Evolutionary conservation across 306 rosid species (phyloP).

Genomic region (Prunus kanzakura): DNA sequence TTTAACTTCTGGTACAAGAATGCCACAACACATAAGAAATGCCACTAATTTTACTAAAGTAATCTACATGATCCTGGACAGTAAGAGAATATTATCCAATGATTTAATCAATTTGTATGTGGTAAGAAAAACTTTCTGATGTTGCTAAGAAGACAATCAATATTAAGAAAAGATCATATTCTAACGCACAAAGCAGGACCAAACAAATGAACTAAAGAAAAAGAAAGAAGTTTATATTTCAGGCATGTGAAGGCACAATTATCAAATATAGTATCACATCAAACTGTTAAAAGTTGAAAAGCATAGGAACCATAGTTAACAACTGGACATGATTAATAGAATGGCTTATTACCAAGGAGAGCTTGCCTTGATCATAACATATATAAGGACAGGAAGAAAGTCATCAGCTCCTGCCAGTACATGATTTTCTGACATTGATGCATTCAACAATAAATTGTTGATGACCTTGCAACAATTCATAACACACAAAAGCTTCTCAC

Average conservation of each 20-base stretch:
- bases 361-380: conserved; percentile 84
- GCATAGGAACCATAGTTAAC: background rate
- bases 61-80: background rate
- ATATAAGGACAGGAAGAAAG: conserved; percentile 76
- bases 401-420: conserved; percentile 74
- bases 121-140: background rate
- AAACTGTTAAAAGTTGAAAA: background rate
- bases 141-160: background rate
- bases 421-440: conserved; percentile 54
- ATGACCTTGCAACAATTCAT: conserved; percentile 72
- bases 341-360: conserved; percentile 59
- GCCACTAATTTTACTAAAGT: background rate
- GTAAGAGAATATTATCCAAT: background rate
- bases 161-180: background rate
- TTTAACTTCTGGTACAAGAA: background rate
- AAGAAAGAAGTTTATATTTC: background rate
- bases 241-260: background rate
- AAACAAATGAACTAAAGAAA: conserved; percentile 5
- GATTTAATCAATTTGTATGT: background rate
- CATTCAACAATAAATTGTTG: conserved; percentile 65
- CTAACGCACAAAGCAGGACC: background rate
- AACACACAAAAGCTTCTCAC: conserved; percentile 60
- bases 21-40: background rate
- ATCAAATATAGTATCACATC: background rate
- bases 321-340: conserved; percentile 20